Base-by-base conservation (phyloP, 352 stramenopile genomes). In the Globisporangium radiosum region DNA sequence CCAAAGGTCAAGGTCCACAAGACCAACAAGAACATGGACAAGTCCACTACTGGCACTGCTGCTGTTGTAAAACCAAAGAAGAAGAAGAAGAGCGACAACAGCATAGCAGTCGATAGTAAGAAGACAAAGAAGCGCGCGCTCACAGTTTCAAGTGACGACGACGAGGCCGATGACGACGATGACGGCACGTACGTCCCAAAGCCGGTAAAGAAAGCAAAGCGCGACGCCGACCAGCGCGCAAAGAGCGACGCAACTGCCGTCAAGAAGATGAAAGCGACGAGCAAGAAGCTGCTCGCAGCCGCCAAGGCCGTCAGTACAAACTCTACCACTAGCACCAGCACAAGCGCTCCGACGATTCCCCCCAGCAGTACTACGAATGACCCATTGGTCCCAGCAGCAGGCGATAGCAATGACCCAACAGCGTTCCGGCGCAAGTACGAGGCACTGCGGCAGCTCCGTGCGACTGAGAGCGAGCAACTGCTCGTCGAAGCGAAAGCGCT, bases 381-480 rank as follows among this genome's bases (percentile, higher is more conserved):
- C 25, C 25, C 40, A 44, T 1, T 44, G 7, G 40, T 14, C 7
- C 11, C 40, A 44, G 7, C 7, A 14, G 40, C 40, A 44, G 40
- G 11, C 45, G 47, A 64, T 65, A 67, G 48, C 15, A 47, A 47
- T 15, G 59, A 65, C 17, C 53, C 50, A 17, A 49, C 40, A n/a
- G 49, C 49, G 37, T 49, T 66, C 33, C 60, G 60, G 53, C 66
- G 83, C 49, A 86, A 84, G 57, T 78, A 86, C 50, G 64, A 76
- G 13, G 66, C 54, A 47, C 72, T 83, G 57, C 78, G 72, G 58
- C 54, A 83, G 70, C 70, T 89, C 48, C 78, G 71, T n/a, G 75
- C 89, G 57, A 70, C 60, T 10, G 81, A 94, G 62, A 80, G 72
- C 19, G 78, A 87, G 60, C 66, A 73, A 37, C 50, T 94, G 62